Evolutionary conservation across 1,139 yeast species (phyloP), one percentile per base, ranked within the genome.

Genomic region (Zygosaccharomyces sapae): DNA sequence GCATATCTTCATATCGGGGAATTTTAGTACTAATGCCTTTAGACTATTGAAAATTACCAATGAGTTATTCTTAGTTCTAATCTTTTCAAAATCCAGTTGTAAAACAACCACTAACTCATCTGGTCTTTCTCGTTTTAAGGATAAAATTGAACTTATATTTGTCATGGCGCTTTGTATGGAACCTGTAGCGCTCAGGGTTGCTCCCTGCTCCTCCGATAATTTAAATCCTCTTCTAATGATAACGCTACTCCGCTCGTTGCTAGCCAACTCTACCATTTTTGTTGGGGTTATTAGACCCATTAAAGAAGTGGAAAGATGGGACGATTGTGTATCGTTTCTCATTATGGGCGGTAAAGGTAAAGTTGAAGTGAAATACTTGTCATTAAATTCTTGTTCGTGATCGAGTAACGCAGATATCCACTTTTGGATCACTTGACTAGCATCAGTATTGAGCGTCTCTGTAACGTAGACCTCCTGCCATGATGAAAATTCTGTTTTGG

Each of bases 321-420:
- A 36, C 18, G 46, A 39, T 19, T 39, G 43, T 9, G 20, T 19
- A 3, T 38, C 19, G n/a, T 48, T 53, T 30, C 43, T 49, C 8
- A 57, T 46, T 1, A 59, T 50, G 2, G 59, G 55, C 1, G 65
- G 62, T 5, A 54, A 18, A n/a, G 55, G 53, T 34, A 62, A 45
- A 1, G 63, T 63, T 1, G 66, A 61, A 3, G 66, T 60, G 29
- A 65, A 54, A 38, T 50, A 51, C 4, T 38, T 25, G 18, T 54
- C 55, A 41, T 54, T 48, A 38, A 64, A 60, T 7, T 38, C 30
- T 7, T 63, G 37, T 3, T 55, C 57, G 6, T 42, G 45, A 42
- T 65, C 55, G 9, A 62, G 47, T 9, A 65, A 43, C 0, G 60
- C 67, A 1, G 65, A 55, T 4, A 63, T 59, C 69, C 69, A 65